A percentile compares a stretch with the other conserved stretches of the same genome.
These are phyloP conservation scores for bread wheat (Triticum aestivum) DNA, from an alignment of 176 grass and related monocot species.

Conservation along the genomic window IWGSC_CS_RefSeq_v2.1 NC_057813.1:537958517-537959016, in stretches of 20 bases:
- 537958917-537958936: not conserved
- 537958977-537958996: slow-evolving; percentile 27
- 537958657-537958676: slow-evolving; percentile 34
- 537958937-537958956: slow-evolving; percentile 14
- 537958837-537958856: slow-evolving; percentile 20
- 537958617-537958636: slow-evolving; percentile 38
- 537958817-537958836: slow-evolving; percentile 59
- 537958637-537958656: slow-evolving; percentile 47
- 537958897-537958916: slow-evolving; percentile 46
- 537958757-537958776: slow-evolving; percentile 26
- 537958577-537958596: slow-evolving; percentile 61
- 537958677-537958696: slow-evolving; percentile 37
- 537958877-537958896: slow-evolving; percentile 37
- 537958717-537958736: slow-evolving; percentile 70
- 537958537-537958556: not conserved
- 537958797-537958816: slow-evolving; percentile 34
- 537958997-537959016: not conserved
- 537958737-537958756: slow-evolving; percentile 32
- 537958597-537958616: slow-evolving; percentile 62
- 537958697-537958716: slow-evolving; percentile 46
- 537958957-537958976: not conserved
- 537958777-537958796: slow-evolving; percentile 3
- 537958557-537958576: not conserved
- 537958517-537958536: slow-evolving; percentile 35
- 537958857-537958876: slow-evolving; percentile 21